Percentiles rank a stretch among this genome's conserved stretches.
Evolutionary conservation across 2,329 filamentous ascomycete genomes (phyloP).

Genomic region (Verticillium tricorpus): DNA sequence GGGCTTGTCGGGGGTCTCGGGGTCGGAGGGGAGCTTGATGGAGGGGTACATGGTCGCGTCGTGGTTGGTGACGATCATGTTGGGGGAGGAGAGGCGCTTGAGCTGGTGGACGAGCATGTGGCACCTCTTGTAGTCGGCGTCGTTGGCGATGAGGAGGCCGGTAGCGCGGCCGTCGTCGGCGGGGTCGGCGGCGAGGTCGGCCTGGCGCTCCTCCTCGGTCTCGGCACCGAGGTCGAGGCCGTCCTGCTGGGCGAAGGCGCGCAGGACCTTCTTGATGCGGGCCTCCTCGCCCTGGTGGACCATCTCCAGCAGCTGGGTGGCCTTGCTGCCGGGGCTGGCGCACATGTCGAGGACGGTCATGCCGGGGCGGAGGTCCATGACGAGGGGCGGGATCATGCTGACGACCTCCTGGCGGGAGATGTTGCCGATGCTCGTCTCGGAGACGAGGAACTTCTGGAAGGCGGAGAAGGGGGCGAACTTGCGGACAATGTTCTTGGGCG

Average conservation of each 20-base stretch:
- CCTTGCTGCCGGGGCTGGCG: slow-evolving; percentile 95
- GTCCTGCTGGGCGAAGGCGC: slow-evolving; percentile 57
- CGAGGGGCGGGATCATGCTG: slow-evolving; percentile 95
- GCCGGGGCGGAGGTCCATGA: slow-evolving; percentile 85
- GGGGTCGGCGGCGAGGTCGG: slow-evolving; percentile 53
- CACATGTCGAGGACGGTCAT: slow-evolving; percentile 96
- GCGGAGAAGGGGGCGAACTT: slow-evolving; percentile 90
- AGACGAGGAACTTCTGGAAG: slow-evolving; percentile 97
- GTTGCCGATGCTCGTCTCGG: slow-evolving; percentile 94
- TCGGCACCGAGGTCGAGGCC: slow-evolving; percentile 47
- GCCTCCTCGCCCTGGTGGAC: slow-evolving; percentile 90
- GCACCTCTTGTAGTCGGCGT: slow-evolving; percentile 92
- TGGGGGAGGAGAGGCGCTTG: slow-evolving; percentile 93
- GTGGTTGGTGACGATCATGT: slow-evolving; percentile 95
- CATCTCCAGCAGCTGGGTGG: slow-evolving; percentile 91
- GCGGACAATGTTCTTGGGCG: slow-evolving; percentile 90
- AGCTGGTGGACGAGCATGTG: slow-evolving; percentile 98
- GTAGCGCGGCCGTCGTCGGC: slow-evolving; percentile 83
- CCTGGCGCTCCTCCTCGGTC: slow-evolving; percentile 41
- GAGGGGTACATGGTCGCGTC: slow-evolving; percentile 95
- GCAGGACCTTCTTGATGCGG: slow-evolving; percentile 67
- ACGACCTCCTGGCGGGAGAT: slow-evolving; percentile 97
- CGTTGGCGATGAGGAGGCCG: slow-evolving; percentile 90
- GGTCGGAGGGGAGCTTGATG: slow-evolving; percentile 67
- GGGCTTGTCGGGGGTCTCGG: slow-evolving; percentile 49